Base-by-base conservation (phyloP, 192 early-diverging fungal species). In the Podila epicladia region DNA sequence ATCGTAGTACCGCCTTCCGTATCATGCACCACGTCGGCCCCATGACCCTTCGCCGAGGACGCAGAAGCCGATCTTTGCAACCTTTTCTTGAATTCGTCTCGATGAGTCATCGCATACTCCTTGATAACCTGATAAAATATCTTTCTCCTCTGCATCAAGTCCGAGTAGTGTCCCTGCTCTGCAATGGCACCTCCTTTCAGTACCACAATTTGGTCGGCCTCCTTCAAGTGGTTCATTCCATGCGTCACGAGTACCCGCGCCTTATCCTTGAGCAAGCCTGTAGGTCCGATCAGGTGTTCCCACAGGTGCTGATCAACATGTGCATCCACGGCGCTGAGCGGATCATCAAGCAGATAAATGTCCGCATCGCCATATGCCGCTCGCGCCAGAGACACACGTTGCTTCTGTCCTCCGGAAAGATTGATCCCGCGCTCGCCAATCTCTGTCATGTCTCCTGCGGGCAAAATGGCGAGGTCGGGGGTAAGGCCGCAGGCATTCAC, bases 291-390 rank as follows among this genome's bases (percentile, higher is more conserved):
- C 17, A 77, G 31, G 13, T 87, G 73, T 29, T 62, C 82, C 58
- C 87, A 91, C 12, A 91, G 83, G 31, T 77, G 83, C 12, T 75
- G 72, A 9, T 88, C 85, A 0, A 84, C 82, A 32, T 76, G 82
- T 9, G 83, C 79, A 61, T 90, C 90, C 0, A 93, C 83, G 19
- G 86, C 85, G n/a, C 84, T 85, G 15, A 97, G 84, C n/a, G 92
- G 91, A 71, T 98, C 95, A 68, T 98, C 97, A 31, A 97, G 69
- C 4, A 98, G 71, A 35, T 95, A 83, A 19, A 92, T 91, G 45
- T 90, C 85, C 2, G 92, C 89, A 1, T 87, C 82, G 0, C 90
- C 88, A 69, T 96, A 98, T 5, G 89, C 89, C 0, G 93, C 94
- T 24, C 97, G 85, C 0, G 94, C 94, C 33, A 97, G 84, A 29